A percentile compares a stretch with the other conserved stretches of the same genome.
These are phyloP conservation scores for Cyberlindnera xishuangbannaensis DNA, from an alignment of 805 yeast species.

Conservation along the genomic window DNA sequence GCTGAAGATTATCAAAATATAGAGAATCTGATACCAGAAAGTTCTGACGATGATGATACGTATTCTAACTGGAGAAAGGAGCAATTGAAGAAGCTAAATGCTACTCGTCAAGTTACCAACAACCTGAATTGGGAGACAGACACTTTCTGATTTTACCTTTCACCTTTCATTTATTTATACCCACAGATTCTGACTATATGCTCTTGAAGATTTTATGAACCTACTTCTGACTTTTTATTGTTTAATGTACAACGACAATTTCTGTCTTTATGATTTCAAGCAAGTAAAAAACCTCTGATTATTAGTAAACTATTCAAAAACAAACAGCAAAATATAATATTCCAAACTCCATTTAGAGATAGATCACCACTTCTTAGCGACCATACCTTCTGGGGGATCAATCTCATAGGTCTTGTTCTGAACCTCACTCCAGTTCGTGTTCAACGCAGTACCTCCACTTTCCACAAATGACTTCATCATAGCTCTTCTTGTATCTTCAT, in stretches of 20 bases:
- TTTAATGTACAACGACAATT: constrained; percentile 5
- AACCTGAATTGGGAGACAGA: constrained; percentile 11
- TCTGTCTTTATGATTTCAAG: background rate
- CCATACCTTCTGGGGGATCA: constrained; percentile 23
- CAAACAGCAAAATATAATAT: no score
- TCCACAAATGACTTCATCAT: constrained; percentile 97
- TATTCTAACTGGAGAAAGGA: constrained; percentile 25
- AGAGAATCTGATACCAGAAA: constrained; percentile 7
- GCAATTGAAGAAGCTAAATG: constrained; percentile 23
- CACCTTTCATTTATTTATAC: background rate
- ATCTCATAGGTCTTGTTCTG: constrained; percentile 44
- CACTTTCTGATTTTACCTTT: constrained; percentile 14
- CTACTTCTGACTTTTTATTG: no score
- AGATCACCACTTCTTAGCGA: constrained; percentile 20
- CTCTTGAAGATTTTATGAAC: no score
- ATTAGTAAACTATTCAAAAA: no score
- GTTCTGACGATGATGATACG: constrained; percentile 17
- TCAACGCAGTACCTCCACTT: constrained; percentile 87
- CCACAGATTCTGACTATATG: no score
- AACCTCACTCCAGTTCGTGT: constrained; percentile 93
- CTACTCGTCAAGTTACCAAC: constrained; percentile 3
- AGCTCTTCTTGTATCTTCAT: constrained; percentile 83
- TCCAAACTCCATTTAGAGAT: no score
- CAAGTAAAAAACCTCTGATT: no score
- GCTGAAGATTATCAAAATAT: constrained; percentile 12